Base-by-base conservation (phyloP, 441 rosid species). In the Geranium incanum region DNA sequence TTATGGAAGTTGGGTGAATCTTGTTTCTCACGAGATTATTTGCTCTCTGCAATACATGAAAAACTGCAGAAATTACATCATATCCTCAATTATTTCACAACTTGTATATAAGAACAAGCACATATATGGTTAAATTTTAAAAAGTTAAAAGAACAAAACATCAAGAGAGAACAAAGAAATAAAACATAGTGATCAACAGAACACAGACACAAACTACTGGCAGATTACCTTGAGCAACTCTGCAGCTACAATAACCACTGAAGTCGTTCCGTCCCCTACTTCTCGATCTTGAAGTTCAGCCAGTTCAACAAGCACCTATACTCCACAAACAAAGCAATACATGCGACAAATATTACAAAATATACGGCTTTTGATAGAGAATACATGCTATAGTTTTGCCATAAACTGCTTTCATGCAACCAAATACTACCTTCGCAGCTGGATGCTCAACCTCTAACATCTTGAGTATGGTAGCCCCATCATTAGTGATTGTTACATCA, bases 361-460 rank as follows among this genome's bases (percentile, higher is more conserved):
- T 15, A 5, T 55, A 55, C 21, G 6, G 19, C 7, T 12, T 55
- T 21, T 15, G 19, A 55, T 12, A 50, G 15, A 5, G 23, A 16
- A 6, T 1, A 4, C 19, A 55, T 55, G 23, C 19, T 55, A 16
- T 5, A 6, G 15, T 55, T 55, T 15, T 43, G 21, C 62, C 62
- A 55, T 13, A 55, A 55, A 5, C 21, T 15, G 23, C 62, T 12
- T 15, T 6, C 28, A 78, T 1, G 13, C 0, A 18, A 65, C 9
- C 36, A 72, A 15, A 18, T 72, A 68, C 65, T 43, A 95, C 97
- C 95, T 95, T 92, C 68, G 98, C 98, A 78, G 98, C 96, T 1
- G 99, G 98, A 76, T 91, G 99, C 81, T 95, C 98, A 36, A 92
- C 96, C 77, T 95, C 98, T 77, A 92, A 70, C 98, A 91, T 92